Base-by-base conservation (phyloP, 169 alveolate species). In the Cryptosporidium meleagridis region DNA sequence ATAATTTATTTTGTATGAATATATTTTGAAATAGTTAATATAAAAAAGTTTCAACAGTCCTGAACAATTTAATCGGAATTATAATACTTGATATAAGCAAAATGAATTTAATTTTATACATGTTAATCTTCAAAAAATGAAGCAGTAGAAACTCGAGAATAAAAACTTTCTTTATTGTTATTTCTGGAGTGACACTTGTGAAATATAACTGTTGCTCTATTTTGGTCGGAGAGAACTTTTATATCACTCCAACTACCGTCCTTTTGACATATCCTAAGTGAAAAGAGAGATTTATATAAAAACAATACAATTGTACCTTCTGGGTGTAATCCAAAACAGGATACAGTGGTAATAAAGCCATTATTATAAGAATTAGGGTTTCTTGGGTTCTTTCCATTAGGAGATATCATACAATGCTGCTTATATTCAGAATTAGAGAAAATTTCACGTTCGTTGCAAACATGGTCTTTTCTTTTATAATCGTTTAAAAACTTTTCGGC, bases 271-370 rank as follows among this genome's bases (percentile, higher is more conserved):
- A 67, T 31, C 21, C 65, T 61, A 26, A 80, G 80, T 26, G 67
- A 44, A 37, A 45, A 29, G 10, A 61, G 52, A 37, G 89, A 80
- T 21, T 80, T 80, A 23, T 55, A 62, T 33, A 14, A 33, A 33
- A 61, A 80, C 18, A 80, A 26, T 8, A 61, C 89, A 35, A 80
- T 65, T 26, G 89, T 80, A 8, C 75, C 89, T 44, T 59, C 67
- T 26, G 89, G 89, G 14, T 80, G 68, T n/a, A 80, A 44, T n/a
- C 89, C 89, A 26, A 80, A 80, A 41, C 89, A 80, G 10, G 89
- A 80, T 18, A 80, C 89, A 4, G 89, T 80, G 10, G 75, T 67
- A 59, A 59, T 26, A 59, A 59, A 80, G 31, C 80, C 80, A 65
- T 35, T 48, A 59, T 35, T 62, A 80, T 39, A 41, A 16, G 73